A percentile compares a stretch with the other conserved stretches of the same genome.
These are phyloP conservation scores for Talaromyces funiculosus DNA, from an alignment of 2,329 filamentous ascomycete species.

Conservation along the genomic window DNA sequence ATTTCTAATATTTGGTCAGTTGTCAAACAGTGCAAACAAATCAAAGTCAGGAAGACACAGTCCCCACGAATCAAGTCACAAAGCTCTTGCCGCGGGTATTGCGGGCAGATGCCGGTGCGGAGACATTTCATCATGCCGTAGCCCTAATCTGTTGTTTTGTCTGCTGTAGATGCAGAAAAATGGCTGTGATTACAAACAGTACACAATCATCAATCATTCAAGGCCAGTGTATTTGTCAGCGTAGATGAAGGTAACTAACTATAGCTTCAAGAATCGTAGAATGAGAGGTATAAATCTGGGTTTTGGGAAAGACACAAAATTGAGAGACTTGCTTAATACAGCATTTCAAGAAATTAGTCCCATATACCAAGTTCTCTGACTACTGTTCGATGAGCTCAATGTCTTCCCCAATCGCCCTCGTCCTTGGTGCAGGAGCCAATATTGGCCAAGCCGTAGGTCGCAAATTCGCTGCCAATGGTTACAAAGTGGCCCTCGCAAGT, in stretches of 20 bases:
- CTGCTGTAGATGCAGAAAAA: background rate
- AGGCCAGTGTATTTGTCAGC: background rate
- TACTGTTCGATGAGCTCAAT: too few species aligned
- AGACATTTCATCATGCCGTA: too few species aligned
- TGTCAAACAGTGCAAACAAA: background rate
- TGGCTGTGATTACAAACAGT: background rate
- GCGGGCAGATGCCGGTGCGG: too few species aligned
- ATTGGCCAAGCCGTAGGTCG: conserved; percentile 34
- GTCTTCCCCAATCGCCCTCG: conserved; percentile 21
- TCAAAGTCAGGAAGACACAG: too few species aligned
- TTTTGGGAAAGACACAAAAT: too few species aligned
- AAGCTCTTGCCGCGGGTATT: too few species aligned
- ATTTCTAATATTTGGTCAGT: background rate
- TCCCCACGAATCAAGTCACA: too few species aligned
- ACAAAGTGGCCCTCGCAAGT: conserved; percentile 39
- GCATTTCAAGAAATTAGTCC: too few species aligned
- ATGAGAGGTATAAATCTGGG: background rate
- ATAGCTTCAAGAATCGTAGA: background rate
- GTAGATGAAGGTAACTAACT: background rate
- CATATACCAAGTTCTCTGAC: too few species aligned
- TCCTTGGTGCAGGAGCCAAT: conserved; percentile 42
- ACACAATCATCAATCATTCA: too few species aligned
- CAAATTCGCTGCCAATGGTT: conserved; percentile 38
- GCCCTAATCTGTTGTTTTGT: background rate
- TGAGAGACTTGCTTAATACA: too few species aligned